Evolutionary conservation across 768 basidiomycete species (phyloP), one percentile per base, ranked within the genome.

Genomic region (Gymnopilus dilepis): DNA sequence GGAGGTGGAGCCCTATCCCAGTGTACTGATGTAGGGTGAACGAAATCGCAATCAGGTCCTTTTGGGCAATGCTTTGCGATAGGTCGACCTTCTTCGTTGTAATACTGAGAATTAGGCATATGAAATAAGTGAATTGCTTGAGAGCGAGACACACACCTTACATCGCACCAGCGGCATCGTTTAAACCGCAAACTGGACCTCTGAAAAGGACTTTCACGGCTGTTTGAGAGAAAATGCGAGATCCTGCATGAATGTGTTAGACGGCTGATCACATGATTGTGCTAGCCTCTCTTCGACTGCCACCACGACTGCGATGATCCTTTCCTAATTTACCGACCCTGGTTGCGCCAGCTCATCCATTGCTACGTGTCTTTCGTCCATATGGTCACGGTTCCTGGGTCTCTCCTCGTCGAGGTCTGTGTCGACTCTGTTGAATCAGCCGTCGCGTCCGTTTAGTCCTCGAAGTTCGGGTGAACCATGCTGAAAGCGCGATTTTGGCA

Each of bases 361-460:
- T 15, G 17, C 52, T 37, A 54, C 34, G 33, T 26, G 52, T 40
- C 24, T 17, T 31, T 24, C 37, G 30, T 15, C 9, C 6, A 12
- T 6, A 60, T 60, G 58, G 30, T 56, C 11, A 30, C 54, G 12
- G 45, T 50, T 22, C 58, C 65, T 5, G 65, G 58, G 26, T 58
- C 65, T 37, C 56, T 70, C 19, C 60, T 72, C 56, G 67, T 74
- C 24, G 70, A 72, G 61, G 69, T 72, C 47, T 72, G 70, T 28
- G 67, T 72, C 17, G 70, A 72, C 59, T 72, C 70, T 12, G 67
- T 72, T n/a, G 65, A 66, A 50, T 72, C 70, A 50, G 70, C 70
- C n/a, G 59, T 69, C 37, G 68, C 63, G 70, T 70, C 24, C 34
- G 70, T 66, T n/a, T 33, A 7, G 30, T 52, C 8, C 9, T 22